Percentiles rank a stretch among this genome's conserved stretches.
These are phyloP conservation scores for Fusarium oligoseptatum DNA, from an alignment of 2,329 filamentous ascomycete genomes.

Conservation along the genomic window DNA sequence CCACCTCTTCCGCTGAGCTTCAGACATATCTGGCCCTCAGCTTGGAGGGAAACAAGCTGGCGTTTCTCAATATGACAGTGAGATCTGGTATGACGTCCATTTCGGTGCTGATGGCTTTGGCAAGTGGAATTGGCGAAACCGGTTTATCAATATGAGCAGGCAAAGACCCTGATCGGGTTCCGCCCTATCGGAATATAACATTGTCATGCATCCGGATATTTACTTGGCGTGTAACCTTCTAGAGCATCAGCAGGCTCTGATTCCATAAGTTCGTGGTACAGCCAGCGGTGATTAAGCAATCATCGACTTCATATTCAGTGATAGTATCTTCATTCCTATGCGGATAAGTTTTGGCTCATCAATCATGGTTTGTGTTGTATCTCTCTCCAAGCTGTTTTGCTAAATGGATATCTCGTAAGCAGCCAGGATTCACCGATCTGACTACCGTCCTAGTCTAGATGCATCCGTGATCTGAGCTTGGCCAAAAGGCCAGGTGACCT, in stretches of 20 bases:
- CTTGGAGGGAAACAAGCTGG: neutral
- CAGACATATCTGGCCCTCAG: conserved; percentile 7
- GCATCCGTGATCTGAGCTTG: neutral
- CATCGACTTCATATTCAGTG: neutral
- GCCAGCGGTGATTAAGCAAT: neutral
- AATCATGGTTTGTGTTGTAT: neutral
- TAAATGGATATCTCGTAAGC: neutral
- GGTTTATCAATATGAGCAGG: neutral
- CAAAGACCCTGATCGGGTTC: neutral
- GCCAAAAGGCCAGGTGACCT: neutral
- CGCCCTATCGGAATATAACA: conserved; percentile 8
- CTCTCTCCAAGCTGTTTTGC: neutral
- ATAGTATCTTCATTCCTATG: neutral
- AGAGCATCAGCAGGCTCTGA: neutral
- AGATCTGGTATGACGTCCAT: neutral
- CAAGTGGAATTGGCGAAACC: neutral
- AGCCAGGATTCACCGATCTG: neutral
- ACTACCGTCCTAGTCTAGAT: neutral
- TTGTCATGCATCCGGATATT: neutral
- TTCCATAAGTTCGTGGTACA: neutral
- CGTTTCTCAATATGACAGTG: neutral
- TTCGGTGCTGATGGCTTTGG: neutral
- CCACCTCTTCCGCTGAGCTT: neutral
- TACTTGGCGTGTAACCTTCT: conserved; percentile 5
- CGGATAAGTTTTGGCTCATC: neutral